A percentile compares a stretch with the other conserved stretches of the same genome.
These are phyloP conservation scores for Trametes villosa DNA, from an alignment of 768 basidiomycete species.

Conservation along the genomic window DNA sequence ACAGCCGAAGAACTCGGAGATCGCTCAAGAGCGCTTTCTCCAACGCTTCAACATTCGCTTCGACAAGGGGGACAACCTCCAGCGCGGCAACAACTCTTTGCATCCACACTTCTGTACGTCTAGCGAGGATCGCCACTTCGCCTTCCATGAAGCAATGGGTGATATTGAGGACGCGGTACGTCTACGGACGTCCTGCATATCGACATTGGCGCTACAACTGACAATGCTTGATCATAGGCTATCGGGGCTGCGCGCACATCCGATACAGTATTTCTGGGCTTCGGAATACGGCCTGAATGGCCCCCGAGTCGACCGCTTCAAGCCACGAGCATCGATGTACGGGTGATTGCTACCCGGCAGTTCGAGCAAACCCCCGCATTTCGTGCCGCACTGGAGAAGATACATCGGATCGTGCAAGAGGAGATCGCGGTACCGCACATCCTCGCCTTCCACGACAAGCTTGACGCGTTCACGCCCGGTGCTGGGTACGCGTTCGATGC, in stretches of 20 bases:
- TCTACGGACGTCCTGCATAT: neutral
- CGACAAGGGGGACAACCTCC: neutral
- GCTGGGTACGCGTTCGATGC: conserved; percentile 2
- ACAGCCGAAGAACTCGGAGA: neutral
- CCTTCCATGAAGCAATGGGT: conserved; percentile 2
- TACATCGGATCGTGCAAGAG: neutral
- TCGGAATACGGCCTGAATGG: conserved; percentile 13
- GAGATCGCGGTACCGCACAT: conserved; percentile 5
- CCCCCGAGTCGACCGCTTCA: neutral
- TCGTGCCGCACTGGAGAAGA: neutral
- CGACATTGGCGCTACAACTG: neutral
- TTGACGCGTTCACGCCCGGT: neutral
- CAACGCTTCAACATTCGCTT: neutral
- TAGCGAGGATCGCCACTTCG: conserved; percentile 1
- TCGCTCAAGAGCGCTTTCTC: neutral
- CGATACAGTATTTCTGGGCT: conserved; percentile 10
- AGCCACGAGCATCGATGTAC: neutral
- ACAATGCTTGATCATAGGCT: neutral
- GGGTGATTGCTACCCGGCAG: conserved; percentile 4
- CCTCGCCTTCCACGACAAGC: neutral
- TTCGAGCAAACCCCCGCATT: neutral
- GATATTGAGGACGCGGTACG: conserved; percentile 11
- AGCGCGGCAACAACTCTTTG: neutral
- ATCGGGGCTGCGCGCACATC: conserved; percentile 4
- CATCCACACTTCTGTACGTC: conserved; percentile 3